Evolutionary conservation across 1,284 basidiomycete species (phyloP), one percentile per base, ranked within the genome.

Genomic region (Malassezia sympodialis): DNA sequence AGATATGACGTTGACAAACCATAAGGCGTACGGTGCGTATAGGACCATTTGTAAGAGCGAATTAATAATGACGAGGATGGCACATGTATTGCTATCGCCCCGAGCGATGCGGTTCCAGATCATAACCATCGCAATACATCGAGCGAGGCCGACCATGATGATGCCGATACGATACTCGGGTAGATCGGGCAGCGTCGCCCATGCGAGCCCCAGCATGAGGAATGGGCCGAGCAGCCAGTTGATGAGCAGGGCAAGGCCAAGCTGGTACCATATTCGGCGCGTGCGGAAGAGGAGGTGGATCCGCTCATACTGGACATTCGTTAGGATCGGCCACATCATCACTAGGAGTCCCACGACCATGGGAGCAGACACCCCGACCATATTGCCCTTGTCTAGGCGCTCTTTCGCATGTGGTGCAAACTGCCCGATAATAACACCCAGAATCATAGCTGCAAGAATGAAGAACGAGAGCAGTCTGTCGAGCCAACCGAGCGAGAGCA

Each of bases 291-390:
- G 76, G 8, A 69, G 59, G 0, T 83, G 82, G 4, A 90, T 78
- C 0, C 79, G 75, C 71, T 89, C 87, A 70, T 87, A 90, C 67
- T 85, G 83, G 83, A 69, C 84, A 76, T 85, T 85, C 39, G 84
- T 83, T 14, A 73, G 55, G 39, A 85, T 82, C 1, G 88, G 88
- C 84, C 86, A 90, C 85, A 90, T 91, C 88, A 91, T 90, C 50
- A 88, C 78, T 23, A 90, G 54, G 86, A 81, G 1, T 6, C 68
- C 68, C 15, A 72, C 60, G 8, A 62, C 63, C n/a, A 72, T 50
- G 1, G 69, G 71, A 0, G 72, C 62, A 0, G 70, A 67, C 0
- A 76, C 75, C 23, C 75, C 73, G 8, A 73, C 64, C 30, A 76
- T 69, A 35, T 70, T 54, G 46, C 71, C 69, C n/a, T 53, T 52